phyloP scores from a whole-genome alignment of 2,329 filamentous ascomycete species.

The Colletotrichum tropicicola region DNA sequence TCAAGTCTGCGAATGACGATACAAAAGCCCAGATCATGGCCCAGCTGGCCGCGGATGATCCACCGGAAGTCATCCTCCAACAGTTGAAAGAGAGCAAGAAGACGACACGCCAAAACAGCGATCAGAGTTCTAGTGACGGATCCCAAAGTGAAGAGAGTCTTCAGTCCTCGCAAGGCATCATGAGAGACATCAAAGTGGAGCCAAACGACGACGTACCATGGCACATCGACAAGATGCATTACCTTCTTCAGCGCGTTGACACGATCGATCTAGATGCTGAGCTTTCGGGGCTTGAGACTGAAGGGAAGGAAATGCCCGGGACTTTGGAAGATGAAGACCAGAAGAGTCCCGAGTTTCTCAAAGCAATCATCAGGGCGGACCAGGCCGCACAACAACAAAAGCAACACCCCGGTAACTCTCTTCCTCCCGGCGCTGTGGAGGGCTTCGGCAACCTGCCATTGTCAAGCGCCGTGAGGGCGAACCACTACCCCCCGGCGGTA shows the following conservation, averaged over 20 bases:
- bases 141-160: background rate
- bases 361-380: background rate
- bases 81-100: background rate
- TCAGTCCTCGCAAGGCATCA: background rate
- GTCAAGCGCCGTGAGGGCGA: constrained; percentile 8
- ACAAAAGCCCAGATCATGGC: constrained; percentile 2
- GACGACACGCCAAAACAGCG: background rate
- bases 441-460: constrained; percentile 20
- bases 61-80: constrained; percentile 1
- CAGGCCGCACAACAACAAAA: background rate
- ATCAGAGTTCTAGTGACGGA: background rate
- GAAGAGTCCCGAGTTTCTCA: background rate
- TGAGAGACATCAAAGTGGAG: background rate
- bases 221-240: constrained; percentile 22
- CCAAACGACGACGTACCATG: background rate
- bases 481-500: constrained; percentile 9
- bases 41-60: background rate
- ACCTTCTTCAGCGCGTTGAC: background rate
- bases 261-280: background rate
- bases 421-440: constrained; percentile 17
- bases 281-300: background rate
- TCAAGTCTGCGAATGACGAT: constrained; percentile 2
- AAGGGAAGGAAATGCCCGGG: background rate
- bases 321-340: background rate
- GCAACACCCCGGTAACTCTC: background rate